A percentile compares a stretch with the other conserved stretches of the same genome.
Conservation (phyloP, 352 stramenopile species). For the Globisporangium iwayamae region DNA sequence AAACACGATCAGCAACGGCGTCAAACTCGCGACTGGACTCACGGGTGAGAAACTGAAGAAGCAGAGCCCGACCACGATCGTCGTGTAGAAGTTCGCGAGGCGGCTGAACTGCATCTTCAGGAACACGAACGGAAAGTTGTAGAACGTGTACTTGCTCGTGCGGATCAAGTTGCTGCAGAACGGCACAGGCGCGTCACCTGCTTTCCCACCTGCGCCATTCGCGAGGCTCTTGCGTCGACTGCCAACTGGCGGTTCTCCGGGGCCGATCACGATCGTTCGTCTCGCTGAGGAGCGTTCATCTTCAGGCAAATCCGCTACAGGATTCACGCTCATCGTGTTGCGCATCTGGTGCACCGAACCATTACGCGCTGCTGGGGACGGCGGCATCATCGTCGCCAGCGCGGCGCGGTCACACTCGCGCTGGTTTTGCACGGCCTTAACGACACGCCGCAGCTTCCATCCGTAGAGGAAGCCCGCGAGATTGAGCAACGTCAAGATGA, state of each 20-base stretch:
- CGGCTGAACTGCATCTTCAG: conserved; percentile 90
- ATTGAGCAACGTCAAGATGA: conserved; percentile 77
- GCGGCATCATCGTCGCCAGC: conserved; percentile 72
- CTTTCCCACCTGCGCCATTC: conserved; percentile 7
- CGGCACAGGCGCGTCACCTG: conserved; percentile 22
- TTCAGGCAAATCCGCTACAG: conserved; percentile 38
- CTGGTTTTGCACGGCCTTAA: conserved; percentile 82
- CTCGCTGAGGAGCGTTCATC: conserved; percentile 31
- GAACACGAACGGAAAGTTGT: conserved; percentile 89
- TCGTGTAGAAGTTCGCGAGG: conserved; percentile 87
- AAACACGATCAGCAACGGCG: conserved; percentile 85
- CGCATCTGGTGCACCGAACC: conserved; percentile 43
- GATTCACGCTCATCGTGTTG: conserved; percentile 60
- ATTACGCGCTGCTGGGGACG: conserved; percentile 26
- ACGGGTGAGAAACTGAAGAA: conserved; percentile 88
- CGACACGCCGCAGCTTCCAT: conserved; percentile 85
- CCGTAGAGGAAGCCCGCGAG: conserved; percentile 76
- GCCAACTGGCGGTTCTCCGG: conserved; percentile 15
- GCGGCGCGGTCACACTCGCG: conserved; percentile 76
- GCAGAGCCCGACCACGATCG: conserved; percentile 85
- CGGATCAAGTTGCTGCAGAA: conserved; percentile 80
- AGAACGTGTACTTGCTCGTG: conserved; percentile 90
- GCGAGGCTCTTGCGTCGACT: conserved; percentile 27
- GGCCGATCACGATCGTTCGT: conserved; percentile 45
- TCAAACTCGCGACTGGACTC: conserved; percentile 77